A percentile compares a stretch with the other conserved stretches of the same genome.
phyloP scores from a whole-genome alignment of 495 filamentous ascomycete genomes.

The Xylaria sp. region DNA sequence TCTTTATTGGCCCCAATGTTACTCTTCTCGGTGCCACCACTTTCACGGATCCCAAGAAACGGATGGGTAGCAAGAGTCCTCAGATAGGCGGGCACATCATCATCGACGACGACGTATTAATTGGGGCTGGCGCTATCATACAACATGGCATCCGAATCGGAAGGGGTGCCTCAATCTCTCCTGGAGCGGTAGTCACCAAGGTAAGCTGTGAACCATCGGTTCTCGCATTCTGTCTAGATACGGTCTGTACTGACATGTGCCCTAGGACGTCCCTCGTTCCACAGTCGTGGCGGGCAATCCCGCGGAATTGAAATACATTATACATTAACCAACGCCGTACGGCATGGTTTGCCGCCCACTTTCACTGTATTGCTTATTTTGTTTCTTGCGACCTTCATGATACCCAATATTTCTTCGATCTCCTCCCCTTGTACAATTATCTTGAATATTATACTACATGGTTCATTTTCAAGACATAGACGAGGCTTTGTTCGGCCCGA shows the following conservation, averaged over 20 bases:
- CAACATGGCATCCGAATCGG: constrained; percentile 83
- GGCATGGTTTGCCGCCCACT: constrained; percentile 18
- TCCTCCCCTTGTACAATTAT: constrained; percentile 22
- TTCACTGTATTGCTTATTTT: constrained; percentile 9
- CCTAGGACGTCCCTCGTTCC: constrained; percentile 62
- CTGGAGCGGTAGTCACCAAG: constrained; percentile 87
- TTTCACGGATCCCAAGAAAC: constrained; percentile 74
- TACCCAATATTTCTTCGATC: constrained; percentile 27
- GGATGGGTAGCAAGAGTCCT: constrained; percentile 76
- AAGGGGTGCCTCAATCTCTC: constrained; percentile 78
- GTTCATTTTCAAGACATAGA: constrained; percentile 22
- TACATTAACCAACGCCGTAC: constrained; percentile 31
- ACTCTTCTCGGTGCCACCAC: constrained; percentile 81
- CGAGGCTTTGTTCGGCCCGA: constrained; percentile 1
- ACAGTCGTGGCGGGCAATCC: constrained; percentile 71
- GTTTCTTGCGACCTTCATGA: constrained; percentile 29
- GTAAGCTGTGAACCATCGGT: constrained; percentile 53
- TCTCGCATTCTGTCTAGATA: not conserved
- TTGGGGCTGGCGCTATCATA: constrained; percentile 82
- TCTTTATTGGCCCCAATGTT: constrained; percentile 85
- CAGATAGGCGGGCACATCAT: constrained; percentile 74
- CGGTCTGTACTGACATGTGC: constrained; percentile 15
- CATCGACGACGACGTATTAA: constrained; percentile 90
- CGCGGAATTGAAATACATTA: constrained; percentile 62
- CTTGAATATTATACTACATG: constrained; percentile 9